Percentiles rank a stretch among this genome's conserved stretches.
Evolutionary conservation across 257 asterid genomes (phyloP).

Genomic region (Cordia subcordata): DNA sequence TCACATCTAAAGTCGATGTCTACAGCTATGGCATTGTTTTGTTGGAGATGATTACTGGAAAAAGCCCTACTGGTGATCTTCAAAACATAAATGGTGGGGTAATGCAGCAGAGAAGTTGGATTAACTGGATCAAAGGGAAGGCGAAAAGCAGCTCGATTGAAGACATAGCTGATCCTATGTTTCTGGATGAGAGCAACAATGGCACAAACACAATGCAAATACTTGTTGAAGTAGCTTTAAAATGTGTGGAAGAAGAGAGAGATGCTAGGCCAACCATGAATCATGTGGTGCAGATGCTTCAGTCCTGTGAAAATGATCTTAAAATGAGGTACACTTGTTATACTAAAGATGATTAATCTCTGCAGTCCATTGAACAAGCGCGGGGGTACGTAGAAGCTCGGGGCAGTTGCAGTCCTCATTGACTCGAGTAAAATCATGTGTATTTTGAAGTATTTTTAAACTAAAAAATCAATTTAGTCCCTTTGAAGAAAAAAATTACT

Average conservation of each 20-base stretch:
- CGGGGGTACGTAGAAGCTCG: no score
- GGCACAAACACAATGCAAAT: not conserved
- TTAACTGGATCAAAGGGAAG: not conserved
- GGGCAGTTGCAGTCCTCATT: no score
- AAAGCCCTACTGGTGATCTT: not conserved
- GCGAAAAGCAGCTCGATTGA: not conserved
- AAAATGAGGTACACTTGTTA: no score
- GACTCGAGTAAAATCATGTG: no score
- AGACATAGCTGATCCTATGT: not conserved
- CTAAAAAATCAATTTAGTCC: no score
- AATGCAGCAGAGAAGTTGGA: not conserved
- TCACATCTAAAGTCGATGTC: conserved; percentile 5
- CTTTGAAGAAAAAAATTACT: no score
- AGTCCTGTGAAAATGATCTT: conserved; percentile 1
- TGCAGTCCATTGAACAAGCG: no score
- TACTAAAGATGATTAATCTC: no score
- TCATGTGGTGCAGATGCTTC: conserved; percentile 16
- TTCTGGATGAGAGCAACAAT: not conserved
- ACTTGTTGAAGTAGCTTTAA: conserved; percentile 6
- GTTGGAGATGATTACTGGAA: conserved; percentile 8
- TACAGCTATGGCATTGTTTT: conserved; percentile 2
- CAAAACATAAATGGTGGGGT: not conserved
- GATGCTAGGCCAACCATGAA: conserved; percentile 15
- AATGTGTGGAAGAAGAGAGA: conserved; percentile 10
- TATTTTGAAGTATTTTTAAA: no score